Evolutionary conservation across 1,139 yeast species (phyloP), one percentile per base, ranked within the genome.

Genomic region (Meyerozyma carpophila): DNA sequence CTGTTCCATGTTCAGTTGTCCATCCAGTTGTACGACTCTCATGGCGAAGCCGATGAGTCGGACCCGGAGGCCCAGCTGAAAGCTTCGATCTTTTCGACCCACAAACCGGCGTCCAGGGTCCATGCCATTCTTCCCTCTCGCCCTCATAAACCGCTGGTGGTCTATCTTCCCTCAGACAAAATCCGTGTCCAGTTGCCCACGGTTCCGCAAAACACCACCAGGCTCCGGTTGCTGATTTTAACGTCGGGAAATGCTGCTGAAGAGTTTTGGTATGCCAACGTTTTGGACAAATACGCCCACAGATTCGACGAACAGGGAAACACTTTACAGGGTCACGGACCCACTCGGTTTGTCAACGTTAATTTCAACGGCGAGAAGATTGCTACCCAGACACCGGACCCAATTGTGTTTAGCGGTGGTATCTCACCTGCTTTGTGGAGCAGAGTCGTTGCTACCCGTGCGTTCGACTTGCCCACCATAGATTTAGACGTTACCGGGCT

Each of bases 211-310:
- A 81, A 82, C 56, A 79, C 87, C 8, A 77, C 85, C 9, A 71
- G 82, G 43, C 79, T 79, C 36, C 68, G 69, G 40, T 62, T 87
- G 34, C 75, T 84, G 8, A 59, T 88, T 4, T 81, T 79, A 54
- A 79, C 87, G 3, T 80, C 88, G 16, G 96, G 94, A 3, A 86
- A 84, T 55, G 82, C 82, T 1, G 80, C 77, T 36, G 96, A 88
- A 59, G 96, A 89, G 62, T 85, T 85, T 56, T 88, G 95, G 95
- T 88, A 84, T 62, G 63, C 80, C 11, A 83, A 84, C 53, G 76
- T 79, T 14, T 53, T 82, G 43, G 85, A 82, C 48, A 62, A 68
- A 39, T 72, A 63, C 50, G 66, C 65, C 16, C 43, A 45, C 20
- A 40, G 41, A 27, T 50, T 50, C 16, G 47, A 48, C 11, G 36